Base-by-base conservation (phyloP, 495 filamentous ascomycete genomes). In the Talaromyces trachyspermus region DNA sequence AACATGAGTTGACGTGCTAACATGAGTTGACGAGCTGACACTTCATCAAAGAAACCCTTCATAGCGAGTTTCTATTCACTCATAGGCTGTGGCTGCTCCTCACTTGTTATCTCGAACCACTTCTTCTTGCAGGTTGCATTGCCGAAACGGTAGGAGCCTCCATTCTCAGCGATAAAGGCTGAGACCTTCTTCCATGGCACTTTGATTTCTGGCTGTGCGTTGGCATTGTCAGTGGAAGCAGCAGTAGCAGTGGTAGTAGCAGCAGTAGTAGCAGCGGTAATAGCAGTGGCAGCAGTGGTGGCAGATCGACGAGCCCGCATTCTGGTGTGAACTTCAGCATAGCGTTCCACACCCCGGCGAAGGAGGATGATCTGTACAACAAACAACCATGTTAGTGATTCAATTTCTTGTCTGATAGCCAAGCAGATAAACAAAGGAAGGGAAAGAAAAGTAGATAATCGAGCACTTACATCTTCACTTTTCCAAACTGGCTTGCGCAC, bases 111-210 rank as follows among this genome's bases (percentile, higher is more conserved):
- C 48, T 69, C 65, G 43, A 60, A 70, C 66, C 66, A 96, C 58
- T 88, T 86, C 71, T 88, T 94, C 61, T 88, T 88, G 56, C 86
- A 91, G 0, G 89, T 95, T 2, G 86, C 80, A 60, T 89, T 82
- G 1, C 88, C 89, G 61, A 95, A 96, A 37, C 72, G 76, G 59
- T 95, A 95, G 2, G 80, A 83, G 0, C 88, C 89, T 12, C 88
- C 90, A 49, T 84, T 59, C 1, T 57, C 55, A 46, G 63, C 63
- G 37, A 96, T 92, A 49, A 85, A 84, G 49, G 86, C 75, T 1
- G 81, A 76, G 3, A 95, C 82, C 46, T 77, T 72, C 68, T 91
- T 91, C 90, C 90, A 96, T 2, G 88, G 81, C 0, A 91, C n/a
- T n/a, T n/a, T n/a, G n/a, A n/a, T 69, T 57, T 79, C 86, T 8